phyloP scores from a whole-genome alignment of 1,139 yeast genomes.

The Geotrichum citri-aurantii region DNA sequence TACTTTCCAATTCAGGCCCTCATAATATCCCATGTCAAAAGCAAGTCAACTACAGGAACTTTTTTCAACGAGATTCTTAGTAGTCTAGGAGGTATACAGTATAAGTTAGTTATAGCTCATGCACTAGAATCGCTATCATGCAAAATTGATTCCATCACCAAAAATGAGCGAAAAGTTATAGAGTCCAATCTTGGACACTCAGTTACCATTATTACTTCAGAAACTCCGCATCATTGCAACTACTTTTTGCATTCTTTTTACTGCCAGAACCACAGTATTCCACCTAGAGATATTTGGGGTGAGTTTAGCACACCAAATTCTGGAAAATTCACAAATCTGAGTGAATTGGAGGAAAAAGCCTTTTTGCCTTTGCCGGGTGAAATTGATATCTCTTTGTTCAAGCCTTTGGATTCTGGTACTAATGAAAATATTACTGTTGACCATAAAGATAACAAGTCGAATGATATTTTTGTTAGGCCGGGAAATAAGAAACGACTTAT shows the following conservation, averaged over 20 bases:
- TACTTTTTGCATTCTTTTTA: neutral
- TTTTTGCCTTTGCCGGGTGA: neutral
- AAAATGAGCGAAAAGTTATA: neutral
- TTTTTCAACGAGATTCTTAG: neutral
- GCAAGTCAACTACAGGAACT: neutral
- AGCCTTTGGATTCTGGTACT: neutral
- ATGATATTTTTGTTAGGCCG: neutral
- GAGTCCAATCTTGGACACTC: neutral
- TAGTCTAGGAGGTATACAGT: neutral
- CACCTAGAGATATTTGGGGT: neutral
- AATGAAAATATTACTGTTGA: neutral
- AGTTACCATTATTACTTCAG: neutral
- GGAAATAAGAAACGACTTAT: neutral
- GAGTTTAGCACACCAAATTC: neutral
- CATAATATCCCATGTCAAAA: neutral
- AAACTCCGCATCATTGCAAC: neutral
- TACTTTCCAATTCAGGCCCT: neutral
- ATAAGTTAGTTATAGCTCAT: neutral
- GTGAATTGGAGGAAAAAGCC: neutral
- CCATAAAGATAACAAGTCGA: neutral
- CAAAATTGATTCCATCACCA: neutral
- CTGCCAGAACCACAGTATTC: neutral
- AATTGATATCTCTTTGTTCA: neutral
- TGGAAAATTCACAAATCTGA: neutral
- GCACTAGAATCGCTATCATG: neutral